Evolutionary conservation across 2,329 filamentous ascomycete species (phyloP).

Genomic region (Ceratocystis lukuohia): DNA sequence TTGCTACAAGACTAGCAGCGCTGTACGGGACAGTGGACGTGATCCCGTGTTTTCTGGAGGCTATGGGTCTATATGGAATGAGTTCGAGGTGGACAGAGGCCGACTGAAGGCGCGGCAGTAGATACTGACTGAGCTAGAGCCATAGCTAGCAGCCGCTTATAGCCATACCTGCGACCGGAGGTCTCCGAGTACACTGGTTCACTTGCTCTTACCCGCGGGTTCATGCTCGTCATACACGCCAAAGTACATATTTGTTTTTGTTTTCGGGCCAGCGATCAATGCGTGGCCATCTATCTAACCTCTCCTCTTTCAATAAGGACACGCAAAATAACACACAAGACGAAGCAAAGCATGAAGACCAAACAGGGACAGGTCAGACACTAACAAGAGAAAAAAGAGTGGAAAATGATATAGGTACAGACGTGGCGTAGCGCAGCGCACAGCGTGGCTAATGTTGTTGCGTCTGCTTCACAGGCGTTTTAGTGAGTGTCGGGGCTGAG

Average conservation of each 20-base stretch:
- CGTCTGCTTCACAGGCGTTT: conserved; percentile 1
- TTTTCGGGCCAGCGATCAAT: background rate
- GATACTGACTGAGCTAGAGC: no score
- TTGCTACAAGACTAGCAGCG: no score
- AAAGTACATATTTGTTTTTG: background rate
- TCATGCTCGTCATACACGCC: no score
- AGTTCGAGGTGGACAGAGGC: no score
- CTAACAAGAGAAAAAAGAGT: background rate
- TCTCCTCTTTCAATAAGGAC: background rate
- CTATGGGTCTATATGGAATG: background rate
- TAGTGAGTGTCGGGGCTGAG: background rate
- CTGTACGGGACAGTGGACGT: no score
- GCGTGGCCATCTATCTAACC: background rate
- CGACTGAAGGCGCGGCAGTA: no score
- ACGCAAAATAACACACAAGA: background rate
- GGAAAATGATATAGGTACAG: background rate
- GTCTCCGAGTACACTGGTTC: no score
- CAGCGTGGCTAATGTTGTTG: background rate
- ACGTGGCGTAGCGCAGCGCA: background rate
- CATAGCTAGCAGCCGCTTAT: no score
- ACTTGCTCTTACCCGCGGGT: no score
- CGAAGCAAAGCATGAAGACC: background rate
- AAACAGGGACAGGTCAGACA: background rate
- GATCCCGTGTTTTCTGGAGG: background rate
- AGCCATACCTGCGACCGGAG: no score